Conservation (phyloP, 140 eudicot species). For the Anethum foeniculum region DNA sequence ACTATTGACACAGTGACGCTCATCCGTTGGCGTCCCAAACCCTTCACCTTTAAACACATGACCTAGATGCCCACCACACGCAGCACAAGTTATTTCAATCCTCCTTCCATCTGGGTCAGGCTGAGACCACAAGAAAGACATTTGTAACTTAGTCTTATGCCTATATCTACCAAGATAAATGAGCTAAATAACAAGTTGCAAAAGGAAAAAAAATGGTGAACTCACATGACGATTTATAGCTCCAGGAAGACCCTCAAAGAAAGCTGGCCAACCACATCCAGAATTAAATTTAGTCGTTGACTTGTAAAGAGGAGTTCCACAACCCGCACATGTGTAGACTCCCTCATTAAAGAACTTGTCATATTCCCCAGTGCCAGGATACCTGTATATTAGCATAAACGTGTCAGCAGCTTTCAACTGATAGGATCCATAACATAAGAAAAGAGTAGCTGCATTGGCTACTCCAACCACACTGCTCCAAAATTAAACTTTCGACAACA, state of each 20-base stretch:
- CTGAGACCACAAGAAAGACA: slow-evolving; percentile 28
- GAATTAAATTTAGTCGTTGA: slow-evolving; percentile 91
- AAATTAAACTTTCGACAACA: background rate
- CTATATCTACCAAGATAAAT: background rate
- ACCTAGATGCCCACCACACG: slow-evolving; percentile 99
- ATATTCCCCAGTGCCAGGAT: slow-evolving; percentile 84
- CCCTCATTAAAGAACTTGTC: slow-evolving; percentile 77
- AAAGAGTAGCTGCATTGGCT: background rate
- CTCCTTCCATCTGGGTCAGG: slow-evolving; percentile 89
- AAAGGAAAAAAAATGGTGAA: background rate
- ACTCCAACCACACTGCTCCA: background rate
- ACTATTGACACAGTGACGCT: slow-evolving; percentile 97
- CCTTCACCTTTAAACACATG: slow-evolving; percentile 98
- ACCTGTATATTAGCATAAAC: slow-evolving; percentile 33
- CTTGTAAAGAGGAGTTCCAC: slow-evolving; percentile 82
- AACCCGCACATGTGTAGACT: slow-evolving; percentile 75
- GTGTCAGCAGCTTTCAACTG: background rate
- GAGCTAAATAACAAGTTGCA: background rate
- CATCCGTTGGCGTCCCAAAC: slow-evolving; percentile 70
- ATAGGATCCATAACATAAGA: background rate
- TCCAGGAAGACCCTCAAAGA: slow-evolving; percentile 96
- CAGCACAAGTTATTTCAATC: slow-evolving; percentile 85
- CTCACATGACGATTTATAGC: slow-evolving; percentile 82
- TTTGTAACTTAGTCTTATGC: background rate
- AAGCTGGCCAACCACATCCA: slow-evolving; percentile 99